Conservation (phyloP, 192 early-diverging fungal genomes). For the Entomortierella lignicola region DNA sequence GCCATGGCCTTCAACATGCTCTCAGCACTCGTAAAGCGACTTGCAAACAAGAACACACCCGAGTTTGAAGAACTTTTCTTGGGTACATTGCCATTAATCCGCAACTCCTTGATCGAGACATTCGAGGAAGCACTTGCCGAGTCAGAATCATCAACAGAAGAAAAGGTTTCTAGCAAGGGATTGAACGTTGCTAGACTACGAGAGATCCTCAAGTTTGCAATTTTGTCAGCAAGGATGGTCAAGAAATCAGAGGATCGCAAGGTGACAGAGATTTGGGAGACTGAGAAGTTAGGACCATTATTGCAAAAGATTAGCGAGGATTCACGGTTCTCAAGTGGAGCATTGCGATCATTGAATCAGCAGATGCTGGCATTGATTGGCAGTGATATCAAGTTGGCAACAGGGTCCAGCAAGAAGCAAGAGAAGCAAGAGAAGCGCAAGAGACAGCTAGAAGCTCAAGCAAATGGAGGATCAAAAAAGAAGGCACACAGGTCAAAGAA, state of each 20-base stretch:
- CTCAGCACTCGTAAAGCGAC: constrained; percentile 55
- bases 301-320: constrained; percentile 45
- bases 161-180: constrained; percentile 32
- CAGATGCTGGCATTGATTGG: constrained; percentile 55
- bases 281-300: constrained; percentile 46
- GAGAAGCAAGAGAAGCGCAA: constrained; percentile 55
- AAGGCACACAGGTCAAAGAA: constrained; percentile 51
- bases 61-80: constrained; percentile 53
- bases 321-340: constrained; percentile 46
- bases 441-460: constrained; percentile 39
- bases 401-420: constrained; percentile 31
- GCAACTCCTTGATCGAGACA: constrained; percentile 54
- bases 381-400: constrained; percentile 52
- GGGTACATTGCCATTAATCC: constrained; percentile 48
- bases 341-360: constrained; percentile 48
- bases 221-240: constrained; percentile 45
- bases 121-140: constrained; percentile 43
- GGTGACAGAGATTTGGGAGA: constrained; percentile 50
- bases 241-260: constrained; percentile 50
- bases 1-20: constrained; percentile 67
- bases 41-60: constrained; percentile 50
- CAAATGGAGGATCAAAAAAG: constrained; percentile 47
- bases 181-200: constrained; percentile 51
- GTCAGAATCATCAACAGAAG: constrained; percentile 6
- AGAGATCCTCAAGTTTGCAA: constrained; percentile 58